Conservation (phyloP, 208 protist genomes). For the Leishmania arabica region DNA sequence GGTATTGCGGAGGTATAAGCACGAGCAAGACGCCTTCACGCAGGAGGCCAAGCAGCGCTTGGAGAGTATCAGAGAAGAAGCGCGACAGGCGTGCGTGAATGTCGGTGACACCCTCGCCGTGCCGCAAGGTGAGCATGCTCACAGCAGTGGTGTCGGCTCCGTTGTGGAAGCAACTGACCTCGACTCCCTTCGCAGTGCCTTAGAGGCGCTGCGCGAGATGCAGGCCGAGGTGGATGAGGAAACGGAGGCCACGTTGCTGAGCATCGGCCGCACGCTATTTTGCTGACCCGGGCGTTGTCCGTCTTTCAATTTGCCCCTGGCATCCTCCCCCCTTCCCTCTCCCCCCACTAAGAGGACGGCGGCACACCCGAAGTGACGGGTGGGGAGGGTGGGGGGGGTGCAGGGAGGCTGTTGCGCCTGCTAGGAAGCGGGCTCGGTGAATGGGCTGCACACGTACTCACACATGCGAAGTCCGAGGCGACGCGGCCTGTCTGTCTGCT, state of each 20-base stretch:
- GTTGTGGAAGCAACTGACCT: not conserved
- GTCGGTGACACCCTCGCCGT: not conserved
- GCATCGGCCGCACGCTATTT: constrained; percentile 15
- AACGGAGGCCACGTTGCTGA: constrained; percentile 11
- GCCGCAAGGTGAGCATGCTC: not conserved
- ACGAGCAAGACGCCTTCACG: not conserved
- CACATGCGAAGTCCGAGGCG: not conserved
- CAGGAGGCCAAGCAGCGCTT: not conserved
- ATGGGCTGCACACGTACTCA: not conserved
- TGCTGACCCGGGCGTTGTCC: not conserved
- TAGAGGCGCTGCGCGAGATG: constrained; percentile 14
- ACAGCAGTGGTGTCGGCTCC: not conserved
- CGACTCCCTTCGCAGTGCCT: not conserved
- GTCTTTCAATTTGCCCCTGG: not conserved
- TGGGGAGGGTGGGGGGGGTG: not conserved
- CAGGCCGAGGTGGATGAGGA: constrained; percentile 10
- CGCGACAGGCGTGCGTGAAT: not conserved
- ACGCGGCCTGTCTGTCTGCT: not conserved
- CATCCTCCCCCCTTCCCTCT: not conserved
- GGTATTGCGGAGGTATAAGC: not conserved
- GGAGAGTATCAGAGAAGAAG: not conserved
- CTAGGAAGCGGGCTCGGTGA: not conserved
- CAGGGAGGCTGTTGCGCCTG: not conserved
- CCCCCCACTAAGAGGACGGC: not conserved
- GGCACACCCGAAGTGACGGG: not conserved